These are phyloP conservation scores for Cucurbita pepo DNA, from an alignment of 306 rosid genomes.

Conservation along the genomic window DNA sequence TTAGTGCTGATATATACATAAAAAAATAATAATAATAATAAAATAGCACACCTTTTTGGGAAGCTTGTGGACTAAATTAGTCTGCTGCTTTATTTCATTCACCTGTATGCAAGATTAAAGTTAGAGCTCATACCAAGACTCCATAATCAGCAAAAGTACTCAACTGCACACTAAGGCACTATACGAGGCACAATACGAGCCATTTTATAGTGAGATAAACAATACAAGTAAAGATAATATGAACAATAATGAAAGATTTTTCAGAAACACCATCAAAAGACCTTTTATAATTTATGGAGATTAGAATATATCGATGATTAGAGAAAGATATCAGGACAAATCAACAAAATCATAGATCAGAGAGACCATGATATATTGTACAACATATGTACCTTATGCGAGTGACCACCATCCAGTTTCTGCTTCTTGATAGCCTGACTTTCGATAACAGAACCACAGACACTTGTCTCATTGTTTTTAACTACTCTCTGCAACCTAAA, in stretches of 20 bases:
- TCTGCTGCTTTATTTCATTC: constrained; percentile 44
- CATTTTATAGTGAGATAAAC: background rate
- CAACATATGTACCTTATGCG: constrained; percentile 41
- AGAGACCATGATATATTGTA: background rate
- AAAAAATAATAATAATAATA: background rate
- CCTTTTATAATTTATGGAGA: background rate
- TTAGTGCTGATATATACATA: background rate
- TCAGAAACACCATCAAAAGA: background rate
- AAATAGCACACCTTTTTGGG: constrained; percentile 49
- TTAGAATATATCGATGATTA: background rate
- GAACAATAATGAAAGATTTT: background rate
- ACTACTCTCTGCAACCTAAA: constrained; percentile 50
- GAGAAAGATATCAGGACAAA: background rate
- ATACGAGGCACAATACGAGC: background rate
- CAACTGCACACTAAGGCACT: background rate
- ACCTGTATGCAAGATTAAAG: constrained; percentile 34
- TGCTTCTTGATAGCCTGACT: constrained; percentile 80
- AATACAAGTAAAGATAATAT: background rate
- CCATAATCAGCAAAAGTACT: background rate
- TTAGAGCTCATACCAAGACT: constrained; percentile 5
- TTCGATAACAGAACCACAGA: constrained; percentile 39
- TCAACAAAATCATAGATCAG: background rate
- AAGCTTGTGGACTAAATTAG: constrained; percentile 55
- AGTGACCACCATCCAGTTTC: constrained; percentile 74
- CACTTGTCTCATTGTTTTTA: constrained; percentile 36